Conservation (phyloP, 805 yeast species). For the Limtongozyma cylindracea region DNA sequence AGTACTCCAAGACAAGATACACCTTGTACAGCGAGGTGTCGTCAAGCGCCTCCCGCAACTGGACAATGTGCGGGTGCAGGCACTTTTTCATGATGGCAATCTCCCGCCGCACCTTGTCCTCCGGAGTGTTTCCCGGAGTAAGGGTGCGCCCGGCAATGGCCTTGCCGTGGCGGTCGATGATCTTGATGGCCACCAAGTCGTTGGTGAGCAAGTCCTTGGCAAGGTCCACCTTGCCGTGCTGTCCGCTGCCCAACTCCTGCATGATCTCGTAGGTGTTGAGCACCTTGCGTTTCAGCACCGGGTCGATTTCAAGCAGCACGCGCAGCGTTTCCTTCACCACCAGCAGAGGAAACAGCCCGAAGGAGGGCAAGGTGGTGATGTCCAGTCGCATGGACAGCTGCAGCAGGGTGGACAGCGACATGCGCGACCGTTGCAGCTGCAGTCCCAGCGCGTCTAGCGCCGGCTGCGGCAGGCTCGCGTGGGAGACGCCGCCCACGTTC, state of each 20-base stretch:
- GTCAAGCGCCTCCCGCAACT: slow-evolving; percentile 44
- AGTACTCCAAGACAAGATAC: slow-evolving; percentile 71
- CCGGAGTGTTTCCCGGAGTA: slow-evolving; percentile 4
- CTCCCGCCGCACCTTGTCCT: slow-evolving; percentile 12
- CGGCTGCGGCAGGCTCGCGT: no score
- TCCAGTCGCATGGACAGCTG: no score
- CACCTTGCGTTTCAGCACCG: slow-evolving; percentile 54
- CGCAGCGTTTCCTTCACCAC: slow-evolving; percentile 38
- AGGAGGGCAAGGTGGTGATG: no score
- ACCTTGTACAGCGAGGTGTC: slow-evolving; percentile 67
- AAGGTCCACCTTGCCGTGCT: slow-evolving; percentile 92
- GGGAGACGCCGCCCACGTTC: no score
- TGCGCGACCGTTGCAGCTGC: no score
- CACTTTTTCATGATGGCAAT: slow-evolving; percentile 22
- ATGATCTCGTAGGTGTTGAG: slow-evolving; percentile 79
- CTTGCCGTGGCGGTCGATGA: slow-evolving; percentile 36
- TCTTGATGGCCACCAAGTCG: slow-evolving; percentile 74
- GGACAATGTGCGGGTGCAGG: slow-evolving; percentile 14
- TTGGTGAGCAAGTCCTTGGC: slow-evolving; percentile 47
- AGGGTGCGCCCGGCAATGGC: neutral
- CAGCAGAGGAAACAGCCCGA: no score
- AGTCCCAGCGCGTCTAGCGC: no score
- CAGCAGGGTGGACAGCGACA: no score
- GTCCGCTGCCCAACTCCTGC: slow-evolving; percentile 81
- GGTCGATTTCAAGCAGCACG: slow-evolving; percentile 72